Evolutionary conservation across 306 rosid genomes (phyloP), one percentile per base, ranked within the genome.

Genomic region (Neltuma alba): DNA sequence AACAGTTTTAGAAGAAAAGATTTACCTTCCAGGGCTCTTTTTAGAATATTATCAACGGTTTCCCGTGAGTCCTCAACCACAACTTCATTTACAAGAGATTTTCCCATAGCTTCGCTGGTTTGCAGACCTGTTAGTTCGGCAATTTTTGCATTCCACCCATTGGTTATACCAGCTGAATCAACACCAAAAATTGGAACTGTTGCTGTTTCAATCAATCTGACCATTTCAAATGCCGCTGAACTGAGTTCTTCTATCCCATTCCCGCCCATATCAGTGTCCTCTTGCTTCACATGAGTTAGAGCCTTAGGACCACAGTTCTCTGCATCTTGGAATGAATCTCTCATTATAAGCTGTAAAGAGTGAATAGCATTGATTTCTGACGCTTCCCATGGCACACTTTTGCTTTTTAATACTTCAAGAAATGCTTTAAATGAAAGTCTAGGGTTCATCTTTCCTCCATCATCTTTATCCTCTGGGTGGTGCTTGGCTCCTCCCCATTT

Each of bases 401-500:
- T 83, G 72, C 93, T 85, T 79, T 90, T 94, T 4, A 83, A 90
- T 38, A 92, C 90, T 84, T 94, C 93, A 58, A 92, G 93, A 85
- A 94, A 94, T 47, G 90, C 96, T 27, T 84, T 90, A 64, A 92
- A 92, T 18, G 98, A 94, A 57, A 91, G 84, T 67, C 96, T 85
- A 4, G 98, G 98, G 81, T 92, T 88, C 96, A 94, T 83, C 80
- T 88, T 92, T 61, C 81, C 86, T 37, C 94, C 84, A 42, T 92
- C 92, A 76, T 94, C 97, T 82, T 87, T 89, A 64, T 88, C 92
- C 81, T 82, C 77, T 27, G 97, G 91, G 62, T 92, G 93, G 67
- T 94, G 97, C 83, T 92, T 94, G 41, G 98, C 96, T 80, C 96
- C 97, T 67, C 97, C 96, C 98, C 98, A 94, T 74, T 84, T 87